phyloP scores from a whole-genome alignment of 768 basidiomycete species.

The Gyrodon lividus region DNA sequence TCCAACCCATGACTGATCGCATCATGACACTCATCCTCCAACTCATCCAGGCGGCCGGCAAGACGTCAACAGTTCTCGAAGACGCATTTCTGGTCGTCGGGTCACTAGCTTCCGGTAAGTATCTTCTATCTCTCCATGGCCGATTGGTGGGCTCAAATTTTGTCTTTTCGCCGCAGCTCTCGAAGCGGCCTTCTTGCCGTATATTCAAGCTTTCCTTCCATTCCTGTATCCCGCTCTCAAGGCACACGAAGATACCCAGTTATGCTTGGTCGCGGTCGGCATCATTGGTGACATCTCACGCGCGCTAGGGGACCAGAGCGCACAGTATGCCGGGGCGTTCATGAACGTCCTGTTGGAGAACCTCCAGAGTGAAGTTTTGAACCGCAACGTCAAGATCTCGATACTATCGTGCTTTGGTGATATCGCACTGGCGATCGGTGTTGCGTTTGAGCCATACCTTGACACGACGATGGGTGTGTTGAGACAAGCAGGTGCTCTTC shows the following conservation, averaged over 20 bases:
- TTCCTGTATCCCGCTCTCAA: constrained; percentile 88
- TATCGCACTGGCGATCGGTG: constrained; percentile 88
- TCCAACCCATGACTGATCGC: constrained; percentile 86
- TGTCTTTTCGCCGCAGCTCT: constrained; percentile 49
- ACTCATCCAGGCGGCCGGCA: constrained; percentile 83
- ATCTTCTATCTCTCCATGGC: not conserved
- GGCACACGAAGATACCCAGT: constrained; percentile 90
- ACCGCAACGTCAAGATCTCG: constrained; percentile 95
- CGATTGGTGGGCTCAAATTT: not conserved
- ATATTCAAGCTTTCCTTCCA: constrained; percentile 82
- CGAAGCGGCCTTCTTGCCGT: constrained; percentile 75
- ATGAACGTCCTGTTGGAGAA: constrained; percentile 93
- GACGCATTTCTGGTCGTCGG: constrained; percentile 96
- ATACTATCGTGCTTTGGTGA: constrained; percentile 96
- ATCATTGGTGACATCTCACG: constrained; percentile 96
- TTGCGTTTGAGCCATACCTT: constrained; percentile 84
- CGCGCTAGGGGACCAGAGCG: constrained; percentile 81
- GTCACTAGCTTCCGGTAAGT: constrained; percentile 70
- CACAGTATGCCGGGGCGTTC: constrained; percentile 82
- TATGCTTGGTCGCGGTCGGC: constrained; percentile 94
- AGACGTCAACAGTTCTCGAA: constrained; percentile 92
- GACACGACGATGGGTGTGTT: constrained; percentile 90
- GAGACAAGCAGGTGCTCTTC: constrained; percentile 83
- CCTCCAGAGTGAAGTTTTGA: constrained; percentile 84
- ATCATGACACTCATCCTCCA: constrained; percentile 91